Conservation (phyloP, 108 stramenopile species). For the Nannochloropsis salina region DNA sequence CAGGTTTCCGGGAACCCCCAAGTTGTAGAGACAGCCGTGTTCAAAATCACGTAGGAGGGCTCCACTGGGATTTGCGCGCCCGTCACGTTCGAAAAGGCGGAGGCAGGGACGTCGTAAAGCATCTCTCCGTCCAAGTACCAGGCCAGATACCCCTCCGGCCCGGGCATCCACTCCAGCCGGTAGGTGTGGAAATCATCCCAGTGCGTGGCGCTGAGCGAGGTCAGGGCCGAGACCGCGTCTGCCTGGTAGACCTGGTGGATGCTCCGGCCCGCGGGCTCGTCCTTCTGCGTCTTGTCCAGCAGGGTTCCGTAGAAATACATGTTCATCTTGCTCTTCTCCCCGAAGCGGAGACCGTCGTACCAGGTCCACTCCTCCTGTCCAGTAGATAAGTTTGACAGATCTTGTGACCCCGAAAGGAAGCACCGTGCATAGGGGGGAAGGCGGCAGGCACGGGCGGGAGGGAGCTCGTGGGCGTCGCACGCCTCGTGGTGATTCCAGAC, state of each 20-base stretch:
- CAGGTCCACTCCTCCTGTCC: slow-evolving; percentile 46
- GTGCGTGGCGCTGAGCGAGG: slow-evolving; percentile 67
- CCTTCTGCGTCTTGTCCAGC: slow-evolving; percentile 69
- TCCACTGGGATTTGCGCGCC: slow-evolving; percentile 85
- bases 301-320: slow-evolving; percentile 90
- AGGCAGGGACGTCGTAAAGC: slow-evolving; percentile 64
- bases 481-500: background rate
- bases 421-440: background rate
- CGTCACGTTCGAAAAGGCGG: slow-evolving; percentile 58
- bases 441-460: background rate
- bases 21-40: slow-evolving; percentile 79
- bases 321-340: slow-evolving; percentile 78
- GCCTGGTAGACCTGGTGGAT: slow-evolving; percentile 82
- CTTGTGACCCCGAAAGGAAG: background rate
- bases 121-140: slow-evolving; percentile 84
- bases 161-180: slow-evolving; percentile 88
- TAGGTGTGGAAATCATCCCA: slow-evolving; percentile 79
- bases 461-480: background rate
- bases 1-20: slow-evolving; percentile 86
- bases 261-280: slow-evolving; percentile 66
- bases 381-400: background rate
- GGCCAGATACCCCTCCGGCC: slow-evolving; percentile 65
- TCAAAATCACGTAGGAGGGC: slow-evolving; percentile 81
- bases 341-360: slow-evolving; percentile 70
- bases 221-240: slow-evolving; percentile 84